Percentiles rank a stretch among this genome's conserved stretches.
phyloP scores from a whole-genome alignment of 345 rosid genomes.

The Salix purpurea region DNA sequence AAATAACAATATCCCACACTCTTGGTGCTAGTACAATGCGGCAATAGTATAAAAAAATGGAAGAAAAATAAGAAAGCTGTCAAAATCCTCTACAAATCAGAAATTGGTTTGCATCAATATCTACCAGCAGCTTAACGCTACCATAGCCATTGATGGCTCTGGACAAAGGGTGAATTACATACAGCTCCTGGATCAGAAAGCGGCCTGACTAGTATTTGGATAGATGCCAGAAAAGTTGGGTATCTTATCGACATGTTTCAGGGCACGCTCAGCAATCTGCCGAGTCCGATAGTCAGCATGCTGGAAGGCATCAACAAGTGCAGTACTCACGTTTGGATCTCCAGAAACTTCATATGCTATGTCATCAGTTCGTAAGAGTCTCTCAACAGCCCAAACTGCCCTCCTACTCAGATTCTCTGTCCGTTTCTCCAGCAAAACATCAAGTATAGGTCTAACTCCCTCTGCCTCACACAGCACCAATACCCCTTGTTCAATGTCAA shows the following conservation, averaged over 20 bases:
- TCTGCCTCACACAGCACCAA: constrained; percentile 55
- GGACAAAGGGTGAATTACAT: constrained; percentile 15
- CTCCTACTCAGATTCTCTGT: constrained; percentile 67
- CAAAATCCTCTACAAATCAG: constrained; percentile 21
- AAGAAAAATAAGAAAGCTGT: neutral
- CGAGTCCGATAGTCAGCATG: constrained; percentile 76
- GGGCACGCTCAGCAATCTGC: constrained; percentile 86
- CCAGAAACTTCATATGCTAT: constrained; percentile 71
- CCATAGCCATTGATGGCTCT: constrained; percentile 10
- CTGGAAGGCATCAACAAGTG: constrained; percentile 89
- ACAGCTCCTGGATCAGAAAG: constrained; percentile 14
- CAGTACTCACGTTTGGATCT: constrained; percentile 74
- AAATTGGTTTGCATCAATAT: constrained; percentile 30
- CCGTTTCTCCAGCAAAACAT: constrained; percentile 61
- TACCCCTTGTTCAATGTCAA: constrained; percentile 70
- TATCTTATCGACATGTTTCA: constrained; percentile 80
- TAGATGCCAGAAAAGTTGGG: constrained; percentile 94
- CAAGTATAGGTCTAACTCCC: constrained; percentile 62
- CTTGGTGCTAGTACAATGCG: neutral
- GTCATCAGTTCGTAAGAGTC: constrained; percentile 69
- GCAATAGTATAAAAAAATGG: neutral
- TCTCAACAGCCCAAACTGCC: constrained; percentile 87
- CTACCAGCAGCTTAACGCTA: constrained; percentile 23
- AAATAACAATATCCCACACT: neutral
- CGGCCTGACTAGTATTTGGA: constrained; percentile 44